Percentiles rank a stretch among this genome's conserved stretches.
Conservation (phyloP, 345 rosid genomes). For the Clarkia xantiana region DNA sequence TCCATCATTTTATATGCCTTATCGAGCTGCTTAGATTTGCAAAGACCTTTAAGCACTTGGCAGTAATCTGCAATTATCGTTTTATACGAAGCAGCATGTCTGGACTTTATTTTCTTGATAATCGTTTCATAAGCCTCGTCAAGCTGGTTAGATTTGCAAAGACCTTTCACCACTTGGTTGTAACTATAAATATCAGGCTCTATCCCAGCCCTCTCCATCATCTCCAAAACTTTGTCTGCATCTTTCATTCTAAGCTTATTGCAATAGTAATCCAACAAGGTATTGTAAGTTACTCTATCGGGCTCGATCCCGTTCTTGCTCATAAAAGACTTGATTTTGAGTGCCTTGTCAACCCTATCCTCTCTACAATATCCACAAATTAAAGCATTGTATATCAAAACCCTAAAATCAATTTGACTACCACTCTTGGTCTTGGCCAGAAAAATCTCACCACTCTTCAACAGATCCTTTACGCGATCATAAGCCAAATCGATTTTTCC, state of each 20-base stretch:
- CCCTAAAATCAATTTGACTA: conserved; percentile 31
- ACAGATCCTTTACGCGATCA: conserved; percentile 54
- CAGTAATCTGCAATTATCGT: conserved; percentile 32
- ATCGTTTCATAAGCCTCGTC: conserved; percentile 47
- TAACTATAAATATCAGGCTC: conserved; percentile 72
- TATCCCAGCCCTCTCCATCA: conserved; percentile 63
- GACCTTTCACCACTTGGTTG: conserved; percentile 67
- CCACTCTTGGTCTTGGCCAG: too few relatives aligned
- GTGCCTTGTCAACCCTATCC: conserved; percentile 68
- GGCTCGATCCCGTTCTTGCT: conserved; percentile 46
- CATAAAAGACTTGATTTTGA: conserved; percentile 61
- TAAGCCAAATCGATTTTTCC: conserved; percentile 84
- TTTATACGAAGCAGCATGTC: conserved; percentile 73
- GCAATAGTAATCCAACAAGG: conserved; percentile 60
- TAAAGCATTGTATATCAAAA: conserved; percentile 57
- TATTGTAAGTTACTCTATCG: conserved; percentile 73
- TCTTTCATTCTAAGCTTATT: conserved; percentile 45
- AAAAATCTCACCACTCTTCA: conserved; percentile 21
- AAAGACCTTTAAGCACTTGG: conserved; percentile 28
- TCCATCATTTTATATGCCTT: conserved; percentile 46
- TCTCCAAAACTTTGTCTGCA: conserved; percentile 40
- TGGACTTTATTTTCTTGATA: conserved; percentile 47
- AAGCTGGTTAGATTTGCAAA: conserved; percentile 39
- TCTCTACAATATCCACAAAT: conserved; percentile 69
- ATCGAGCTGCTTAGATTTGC: conserved; percentile 37